Evolutionary conservation across 306 rosid genomes (phyloP).

Genomic region (Malus asiatica): DNA sequence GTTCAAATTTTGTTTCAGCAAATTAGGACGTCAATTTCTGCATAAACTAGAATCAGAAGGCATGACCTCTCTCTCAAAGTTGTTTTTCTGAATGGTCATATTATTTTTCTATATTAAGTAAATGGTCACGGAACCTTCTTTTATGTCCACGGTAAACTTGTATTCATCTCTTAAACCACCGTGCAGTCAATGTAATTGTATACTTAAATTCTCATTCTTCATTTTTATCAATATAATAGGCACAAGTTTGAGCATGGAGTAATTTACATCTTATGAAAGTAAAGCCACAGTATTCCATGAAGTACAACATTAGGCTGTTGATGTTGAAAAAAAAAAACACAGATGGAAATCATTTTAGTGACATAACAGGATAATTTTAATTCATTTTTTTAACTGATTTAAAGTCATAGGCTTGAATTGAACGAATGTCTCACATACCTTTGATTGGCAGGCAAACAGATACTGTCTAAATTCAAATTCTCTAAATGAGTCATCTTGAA

Average conservation of each 20-base stretch:
- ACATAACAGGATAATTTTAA: background rate
- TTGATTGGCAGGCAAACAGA: constrained; percentile 86
- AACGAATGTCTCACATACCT: constrained; percentile 44
- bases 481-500: constrained; percentile 93
- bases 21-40: background rate
- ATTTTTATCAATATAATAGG: background rate
- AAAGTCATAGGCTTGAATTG: background rate
- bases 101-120: background rate
- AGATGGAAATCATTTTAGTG: constrained; percentile 1
- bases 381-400: background rate
- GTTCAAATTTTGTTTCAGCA: background rate
- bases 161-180: background rate
- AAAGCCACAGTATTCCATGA: background rate
- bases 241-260: background rate
- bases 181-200: background rate
- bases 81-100: background rate
- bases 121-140: background rate
- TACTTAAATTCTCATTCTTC: background rate
- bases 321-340: constrained; percentile 2
- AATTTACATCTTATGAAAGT: background rate
- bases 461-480: constrained; percentile 97
- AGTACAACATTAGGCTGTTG: background rate
- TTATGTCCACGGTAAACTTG: background rate
- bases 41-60: background rate
- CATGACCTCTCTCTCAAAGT: background rate